phyloP scores from a whole-genome alignment of 257 asterid genomes.

The Agastache rugosa region DNA sequence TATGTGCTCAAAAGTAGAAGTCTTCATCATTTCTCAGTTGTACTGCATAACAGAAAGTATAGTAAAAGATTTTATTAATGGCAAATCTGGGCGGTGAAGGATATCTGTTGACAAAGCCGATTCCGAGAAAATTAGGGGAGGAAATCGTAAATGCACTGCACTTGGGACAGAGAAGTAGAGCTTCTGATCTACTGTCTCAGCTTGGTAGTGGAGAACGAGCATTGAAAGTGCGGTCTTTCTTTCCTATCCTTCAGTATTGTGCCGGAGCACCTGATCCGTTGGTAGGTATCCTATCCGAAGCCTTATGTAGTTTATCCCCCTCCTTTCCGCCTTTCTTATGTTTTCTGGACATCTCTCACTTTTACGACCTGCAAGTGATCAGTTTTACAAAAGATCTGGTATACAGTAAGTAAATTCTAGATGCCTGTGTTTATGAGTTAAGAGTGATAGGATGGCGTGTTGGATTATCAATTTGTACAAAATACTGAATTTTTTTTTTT shows the following conservation, averaged over 20 bases:
- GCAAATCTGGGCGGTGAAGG: constrained; percentile 44
- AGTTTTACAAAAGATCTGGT: constrained; percentile 12
- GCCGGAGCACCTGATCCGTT: constrained; percentile 78
- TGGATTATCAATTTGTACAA: constrained; percentile 16
- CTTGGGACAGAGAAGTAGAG: constrained; percentile 68
- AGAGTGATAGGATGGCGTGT: background rate
- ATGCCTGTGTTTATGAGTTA: constrained; percentile 3
- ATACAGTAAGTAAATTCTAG: constrained; percentile 16
- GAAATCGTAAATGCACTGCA: constrained; percentile 68
- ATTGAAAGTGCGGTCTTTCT: constrained; percentile 57
- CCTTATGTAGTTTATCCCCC: constrained; percentile 9
- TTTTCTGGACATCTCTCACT: constrained; percentile 11
- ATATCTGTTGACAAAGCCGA: constrained; percentile 33
- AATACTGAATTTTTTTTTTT: constrained; percentile 27
- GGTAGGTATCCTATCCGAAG: constrained; percentile 50
- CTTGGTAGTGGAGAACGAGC: constrained; percentile 46
- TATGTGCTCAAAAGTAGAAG: constrained; percentile 5
- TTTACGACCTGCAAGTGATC: background rate
- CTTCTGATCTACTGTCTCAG: constrained; percentile 67
- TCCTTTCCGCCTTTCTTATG: constrained; percentile 3
- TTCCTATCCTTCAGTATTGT: constrained; percentile 66
- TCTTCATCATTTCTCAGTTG: constrained; percentile 5
- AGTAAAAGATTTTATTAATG: constrained; percentile 25
- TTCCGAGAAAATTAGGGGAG: constrained; percentile 44
- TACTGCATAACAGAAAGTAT: background rate